Conservation (phyloP, 495 filamentous ascomycete genomes). For the Trichoderma parareesei region DNA sequence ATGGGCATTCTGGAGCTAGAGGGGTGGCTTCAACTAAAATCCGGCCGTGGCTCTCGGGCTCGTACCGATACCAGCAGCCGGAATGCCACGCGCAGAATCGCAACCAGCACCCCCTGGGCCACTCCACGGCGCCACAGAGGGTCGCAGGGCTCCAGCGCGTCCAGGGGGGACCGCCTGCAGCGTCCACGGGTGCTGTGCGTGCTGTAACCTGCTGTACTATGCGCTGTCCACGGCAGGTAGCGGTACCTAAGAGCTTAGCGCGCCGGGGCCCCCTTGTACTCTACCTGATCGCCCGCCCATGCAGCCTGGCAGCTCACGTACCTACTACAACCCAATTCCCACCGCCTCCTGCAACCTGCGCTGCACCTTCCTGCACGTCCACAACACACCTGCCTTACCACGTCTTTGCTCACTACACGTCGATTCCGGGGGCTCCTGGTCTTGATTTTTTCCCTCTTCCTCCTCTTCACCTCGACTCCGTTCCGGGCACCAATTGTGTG, state of each 20-base stretch:
- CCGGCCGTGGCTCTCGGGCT: too few relatives aligned
- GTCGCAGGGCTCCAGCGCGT: neutral
- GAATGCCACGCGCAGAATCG: neutral
- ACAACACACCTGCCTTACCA: slow-evolving; percentile 8
- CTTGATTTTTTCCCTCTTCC: neutral
- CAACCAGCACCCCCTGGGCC: neutral
- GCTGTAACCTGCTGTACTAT: slow-evolving; percentile 9
- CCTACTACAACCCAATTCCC: slow-evolving; percentile 1
- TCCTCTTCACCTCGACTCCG: neutral
- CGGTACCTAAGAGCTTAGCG: neutral
- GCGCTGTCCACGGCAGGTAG: slow-evolving; percentile 6
- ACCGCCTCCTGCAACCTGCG: neutral
- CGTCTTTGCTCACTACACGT: slow-evolving; percentile 1
- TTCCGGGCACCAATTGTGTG: neutral
- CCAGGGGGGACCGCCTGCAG: neutral
- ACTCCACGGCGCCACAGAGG: neutral
- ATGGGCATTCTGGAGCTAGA: too few relatives aligned
- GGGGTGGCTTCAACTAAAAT: too few relatives aligned
- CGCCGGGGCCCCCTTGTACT: neutral
- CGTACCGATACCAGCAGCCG: too few relatives aligned
- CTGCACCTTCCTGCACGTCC: neutral
- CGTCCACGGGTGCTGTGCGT: neutral
- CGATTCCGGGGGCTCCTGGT: neutral
- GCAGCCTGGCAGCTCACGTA: neutral
- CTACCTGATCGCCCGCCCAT: neutral